Base-by-base conservation (phyloP, 2,329 filamentous ascomycete species). In the Colletotrichum tropicale region DNA sequence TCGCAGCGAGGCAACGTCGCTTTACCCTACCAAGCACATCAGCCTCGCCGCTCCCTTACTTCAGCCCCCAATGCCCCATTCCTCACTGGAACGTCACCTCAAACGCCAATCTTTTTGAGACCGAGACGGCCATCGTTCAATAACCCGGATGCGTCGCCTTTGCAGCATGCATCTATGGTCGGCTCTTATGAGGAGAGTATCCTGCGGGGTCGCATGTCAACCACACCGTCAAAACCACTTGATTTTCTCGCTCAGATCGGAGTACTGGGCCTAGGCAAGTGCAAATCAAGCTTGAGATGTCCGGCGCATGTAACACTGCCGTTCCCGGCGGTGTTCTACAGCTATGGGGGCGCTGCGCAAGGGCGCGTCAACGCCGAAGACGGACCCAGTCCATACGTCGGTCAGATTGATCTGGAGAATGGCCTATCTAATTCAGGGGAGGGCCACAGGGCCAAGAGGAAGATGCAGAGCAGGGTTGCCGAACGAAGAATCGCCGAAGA, bases 141-240 rank as follows among this genome's bases (percentile, higher is more conserved):
- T 26, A 64, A 91, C 18, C 92, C 93, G 1, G 96, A 98, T 61
- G 86, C 89, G 4, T 95, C 95, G 4, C 93, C 95, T 6, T 87
- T 97, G 32, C 94, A 96, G 72, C 95, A 98, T 84, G 96, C 96
- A 10, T 96, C 96, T 5, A 98, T 99, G 94, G 96, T 98, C 3
- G 97, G 97, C 3, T 98, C 96, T 3, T 99, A 98, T 80, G 97
- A 99, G 84, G 97, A 99, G 85, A 98, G 96, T 32, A 98, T 99
- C 76, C 87, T 99, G 3, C 93, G 95, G 62, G 97, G 97, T 52
- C 92, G 97, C 77, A 99, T 99, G 97, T 98, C 97, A 32, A 98
- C 96, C 2, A 97, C 93, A 3, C 96, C 97, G 0, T 98, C 96
- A 1, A 96, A 95, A 78, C 96, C 97, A 8, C 87, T 99, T 8